These are phyloP conservation scores for Ceratobasidium papillatum DNA, from an alignment of 1,284 basidiomycete genomes.

Conservation along the genomic window DNA sequence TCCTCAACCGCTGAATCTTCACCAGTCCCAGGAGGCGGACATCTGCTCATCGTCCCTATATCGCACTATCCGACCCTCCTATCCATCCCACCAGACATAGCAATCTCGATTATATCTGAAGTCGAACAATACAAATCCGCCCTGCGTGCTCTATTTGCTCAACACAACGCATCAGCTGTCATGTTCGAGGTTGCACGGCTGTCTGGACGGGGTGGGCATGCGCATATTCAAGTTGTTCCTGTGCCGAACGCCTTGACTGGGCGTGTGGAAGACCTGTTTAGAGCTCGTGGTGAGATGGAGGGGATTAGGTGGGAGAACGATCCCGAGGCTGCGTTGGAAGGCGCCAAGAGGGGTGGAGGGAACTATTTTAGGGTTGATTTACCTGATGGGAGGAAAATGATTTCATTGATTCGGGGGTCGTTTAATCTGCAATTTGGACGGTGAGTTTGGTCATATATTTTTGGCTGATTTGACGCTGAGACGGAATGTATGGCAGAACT, in stretches of 20 bases:
- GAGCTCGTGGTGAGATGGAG: constrained; percentile 66
- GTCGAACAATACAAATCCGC: constrained; percentile 83
- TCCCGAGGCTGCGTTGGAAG: constrained; percentile 67
- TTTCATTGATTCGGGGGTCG: constrained; percentile 82
- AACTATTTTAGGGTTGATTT: constrained; percentile 91
- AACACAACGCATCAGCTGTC: constrained; percentile 73
- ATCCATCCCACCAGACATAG: constrained; percentile 78
- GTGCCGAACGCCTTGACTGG: constrained; percentile 70
- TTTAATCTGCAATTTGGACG: constrained; percentile 94
- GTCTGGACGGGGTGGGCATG: constrained; percentile 88
- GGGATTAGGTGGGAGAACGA: constrained; percentile 74
- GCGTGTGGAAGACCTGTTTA: constrained; percentile 75
- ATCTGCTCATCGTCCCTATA: constrained; percentile 90
- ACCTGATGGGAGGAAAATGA: constrained; percentile 83
- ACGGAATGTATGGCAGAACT: constrained; percentile 60
- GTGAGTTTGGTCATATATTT: constrained; percentile 68
- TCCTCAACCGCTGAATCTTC: constrained; percentile 54
- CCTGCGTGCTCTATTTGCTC: constrained; percentile 74
- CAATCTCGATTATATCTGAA: constrained; percentile 78
- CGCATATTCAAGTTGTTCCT: constrained; percentile 89
- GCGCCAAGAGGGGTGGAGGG: constrained; percentile 59
- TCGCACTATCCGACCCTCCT: constrained; percentile 69
- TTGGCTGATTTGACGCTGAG: constrained; percentile 39
- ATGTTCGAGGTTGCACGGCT: constrained; percentile 89
- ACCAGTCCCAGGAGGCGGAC: constrained; percentile 88